Base-by-base conservation (phyloP, 1,284 basidiomycete species). In the Chiua sp. region DNA sequence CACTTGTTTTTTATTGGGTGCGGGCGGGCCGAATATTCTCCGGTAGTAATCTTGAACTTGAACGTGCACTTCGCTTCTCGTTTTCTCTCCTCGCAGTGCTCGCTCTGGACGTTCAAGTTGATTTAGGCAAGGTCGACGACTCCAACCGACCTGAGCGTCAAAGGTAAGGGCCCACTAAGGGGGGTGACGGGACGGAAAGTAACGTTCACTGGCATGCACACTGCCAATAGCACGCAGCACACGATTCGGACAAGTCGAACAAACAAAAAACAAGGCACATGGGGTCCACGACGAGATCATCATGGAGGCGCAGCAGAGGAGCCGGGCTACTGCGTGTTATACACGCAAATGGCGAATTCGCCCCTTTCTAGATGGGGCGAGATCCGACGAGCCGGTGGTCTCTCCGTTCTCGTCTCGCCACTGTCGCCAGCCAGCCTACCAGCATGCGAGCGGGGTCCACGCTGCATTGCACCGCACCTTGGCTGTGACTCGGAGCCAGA, bases 261-360 rank as follows among this genome's bases (percentile, higher is more conserved):
- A 44, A 44, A 44, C 42, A 11, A 47, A 53, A 53, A 62, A 51
- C 47, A 57, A 51, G 42, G 50, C 67, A 59, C 67, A 62, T 68
- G 67, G 64, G 50, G 39, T 23, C 65, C 67, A 68, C 67, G 70
- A 69, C 68, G 32, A 37, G 42, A 44, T 57, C 56, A 62, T 51
- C 55, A 70, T 42, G 62, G 51, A 65, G 47, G 46, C 67, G 66
- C 66, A 68, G 68, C 65, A 56, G 48, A 56, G 48, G 58, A 58
- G 50, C 61, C 56, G 64, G 50, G 64, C 28, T 32, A 44, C 48
- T 28, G 20, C 61, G 57, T 71, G 68, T 59, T 46, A 22, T 44
- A 44, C 53, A 70, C 68, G 48, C 50, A 68, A 72, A 71, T 48
- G 64, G 67, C 28, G 72, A 59, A 54, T n/a, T 57, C 47, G 1